Base-by-base conservation (phyloP, 176 grass and related monocot genomes). In the Aegilops bicornis region DNA sequence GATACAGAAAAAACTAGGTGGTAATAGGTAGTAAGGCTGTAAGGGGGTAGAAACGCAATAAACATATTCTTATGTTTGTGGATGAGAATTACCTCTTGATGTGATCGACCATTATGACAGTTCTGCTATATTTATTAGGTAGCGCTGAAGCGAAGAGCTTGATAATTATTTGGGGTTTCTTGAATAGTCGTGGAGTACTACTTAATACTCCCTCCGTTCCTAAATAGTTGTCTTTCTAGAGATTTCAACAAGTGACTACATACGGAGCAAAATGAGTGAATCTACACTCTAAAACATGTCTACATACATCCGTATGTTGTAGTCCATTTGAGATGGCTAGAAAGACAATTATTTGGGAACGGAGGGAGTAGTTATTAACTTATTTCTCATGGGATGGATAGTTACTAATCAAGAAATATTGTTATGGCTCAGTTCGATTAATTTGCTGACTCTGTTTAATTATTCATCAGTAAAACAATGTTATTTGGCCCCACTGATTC, bases 301-400 rank as follows among this genome's bases (percentile, higher is more conserved):
- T n/a, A n/a, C n/a, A n/a, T n/a, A n/a, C n/a, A n/a, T n/a, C n/a
- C n/a, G n/a, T n/a, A n/a, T n/a, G n/a, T n/a, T n/a, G n/a, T n/a
- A n/a, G n/a, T n/a, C n/a, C n/a, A n/a, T n/a, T n/a, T n/a, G n/a
- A n/a, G n/a, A n/a, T n/a, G n/a, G n/a, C n/a, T n/a, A n/a, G n/a
- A n/a, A n/a, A n/a, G n/a, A n/a, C n/a, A n/a, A n/a, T n/a, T n/a
- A n/a, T n/a, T n/a, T n/a, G n/a, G n/a, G n/a, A n/a, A n/a, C n/a
- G n/a, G n/a, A n/a, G n/a, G n/a, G n/a, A n/a, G n/a, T 48, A 61
- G 15, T 13, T 50, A 40, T 58, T 3, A 6, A 58, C 50, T 58
- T 58, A 58, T 50, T 82, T 59, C 10, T 52, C 79, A 70, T 87
- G 64, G 30, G 77, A 75, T 67, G 22, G 35, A 42, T 83, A 83